Base-by-base conservation (phyloP, 2,329 filamentous ascomycete species). In the Westerdykella sp. region DNA sequence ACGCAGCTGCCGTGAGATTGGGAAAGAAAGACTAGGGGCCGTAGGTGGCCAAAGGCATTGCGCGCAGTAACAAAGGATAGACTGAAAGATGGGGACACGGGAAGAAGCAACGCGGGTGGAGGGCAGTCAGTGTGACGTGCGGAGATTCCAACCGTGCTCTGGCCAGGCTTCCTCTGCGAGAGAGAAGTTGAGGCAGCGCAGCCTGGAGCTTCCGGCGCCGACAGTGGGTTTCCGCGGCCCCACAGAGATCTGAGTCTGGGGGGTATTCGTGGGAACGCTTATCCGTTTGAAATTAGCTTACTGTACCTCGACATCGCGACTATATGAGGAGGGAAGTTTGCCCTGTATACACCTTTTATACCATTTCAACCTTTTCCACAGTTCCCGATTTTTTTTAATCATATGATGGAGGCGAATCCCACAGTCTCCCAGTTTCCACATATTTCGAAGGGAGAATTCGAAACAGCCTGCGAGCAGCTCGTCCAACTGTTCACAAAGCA, bases 361-460 rank as follows among this genome's bases (percentile, higher is more conserved):
- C 32, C 32, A 7, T 9, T 9, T 11, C 12, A 34, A 16, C 32
- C 32, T 14, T 35, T 13, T 10, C n/a, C 12, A 35, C 32, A 35
- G 32, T 35, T 32, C 30, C 30, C n/a, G 4, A 13, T 14, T 4
- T 9, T 18, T 13, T 16, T 6, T 14, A 3, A 6, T 35, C 6
- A 11, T 7, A 35, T 35, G n/a, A 38, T 14, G 12, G 41, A 40
- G 40, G 21, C 31, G 14, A 40, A 28, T 23, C 4, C 5, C 7
- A 23, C 18, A 15, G 13, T 60, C 25, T 35, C 45, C 4, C 39
- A 40, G 9, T 66, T 65, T 42, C 64, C 65, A 7, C 53, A 50
- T n/a, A 43, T 68, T 11, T 52, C 51, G 6, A 36, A 44, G 4
- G 14, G 47, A 5, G 60, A 65, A 18, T 68, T 68, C 37, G 39